Percentiles rank a stretch among this genome's conserved stretches.
These are phyloP conservation scores for Tetrastigma voinierianum DNA, from an alignment of 164 flowering plant species.

Conservation along the genomic window DNA sequence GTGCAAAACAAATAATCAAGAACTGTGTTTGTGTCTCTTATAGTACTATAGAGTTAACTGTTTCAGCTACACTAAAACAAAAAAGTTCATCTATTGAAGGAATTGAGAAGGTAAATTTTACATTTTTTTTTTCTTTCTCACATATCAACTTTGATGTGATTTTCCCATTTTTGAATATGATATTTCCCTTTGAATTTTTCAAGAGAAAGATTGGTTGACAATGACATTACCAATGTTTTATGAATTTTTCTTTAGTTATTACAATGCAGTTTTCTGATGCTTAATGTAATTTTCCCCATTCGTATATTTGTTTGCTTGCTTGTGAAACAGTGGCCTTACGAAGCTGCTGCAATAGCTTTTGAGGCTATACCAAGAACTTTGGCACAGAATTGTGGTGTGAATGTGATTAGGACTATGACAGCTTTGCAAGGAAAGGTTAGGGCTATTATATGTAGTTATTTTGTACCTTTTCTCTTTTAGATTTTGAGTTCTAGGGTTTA, in stretches of 20 bases:
- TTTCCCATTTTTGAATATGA: no score
- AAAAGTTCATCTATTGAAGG: conserved; percentile 92
- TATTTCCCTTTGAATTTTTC: no score
- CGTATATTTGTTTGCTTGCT: background rate
- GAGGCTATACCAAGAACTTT: conserved; percentile 97
- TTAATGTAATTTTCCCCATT: background rate
- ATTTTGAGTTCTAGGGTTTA: no score
- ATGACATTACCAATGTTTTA: no score
- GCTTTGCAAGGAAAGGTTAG: conserved; percentile 93
- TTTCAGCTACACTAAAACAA: conserved; percentile 94
- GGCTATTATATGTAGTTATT: background rate
- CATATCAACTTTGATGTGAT: no score
- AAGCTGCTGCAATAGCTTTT: conserved; percentile 98
- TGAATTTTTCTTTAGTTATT: no score
- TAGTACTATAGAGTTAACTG: conserved; percentile 93
- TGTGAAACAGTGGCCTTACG: conserved; percentile 90
- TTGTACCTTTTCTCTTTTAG: no score
- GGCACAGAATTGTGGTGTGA: conserved; percentile 96
- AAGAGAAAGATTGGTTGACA: no score
- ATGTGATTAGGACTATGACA: conserved; percentile 93
- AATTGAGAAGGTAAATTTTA: conserved; percentile 69
- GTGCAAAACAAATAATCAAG: no score
- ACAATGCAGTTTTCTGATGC: background rate
- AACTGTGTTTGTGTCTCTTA: no score
- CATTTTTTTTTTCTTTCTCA: background rate